phyloP scores from a whole-genome alignment of 2,329 filamentous ascomycete genomes.

The Colletotrichum sp. region DNA sequence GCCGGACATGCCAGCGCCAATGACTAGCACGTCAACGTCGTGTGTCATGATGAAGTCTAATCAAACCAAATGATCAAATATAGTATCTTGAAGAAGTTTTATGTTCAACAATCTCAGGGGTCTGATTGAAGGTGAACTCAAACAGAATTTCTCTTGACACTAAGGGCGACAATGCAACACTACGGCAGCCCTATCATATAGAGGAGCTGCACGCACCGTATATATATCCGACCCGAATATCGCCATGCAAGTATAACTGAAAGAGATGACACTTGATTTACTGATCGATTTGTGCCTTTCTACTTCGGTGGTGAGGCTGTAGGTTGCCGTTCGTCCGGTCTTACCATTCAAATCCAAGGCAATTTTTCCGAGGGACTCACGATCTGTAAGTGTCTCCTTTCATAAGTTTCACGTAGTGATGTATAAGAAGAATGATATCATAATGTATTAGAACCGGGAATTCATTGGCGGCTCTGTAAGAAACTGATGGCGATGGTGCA shows the following conservation, averaged over 20 bases:
- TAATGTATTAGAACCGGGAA: not conserved
- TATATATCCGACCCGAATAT: not conserved
- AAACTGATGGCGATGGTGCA: not conserved
- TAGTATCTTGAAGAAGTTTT: fast-evolving
- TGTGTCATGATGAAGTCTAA: not conserved
- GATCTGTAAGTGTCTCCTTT: not conserved
- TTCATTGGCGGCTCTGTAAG: not conserved
- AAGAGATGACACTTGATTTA: not conserved
- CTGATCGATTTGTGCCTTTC: not conserved
- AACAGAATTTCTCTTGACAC: not conserved
- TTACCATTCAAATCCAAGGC: not conserved
- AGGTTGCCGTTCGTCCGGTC: not conserved
- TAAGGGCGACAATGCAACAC: not conserved
- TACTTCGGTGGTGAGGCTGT: not conserved
- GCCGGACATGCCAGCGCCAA: not conserved
- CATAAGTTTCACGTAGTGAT: not conserved
- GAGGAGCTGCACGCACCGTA: not conserved
- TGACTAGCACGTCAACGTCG: not conserved
- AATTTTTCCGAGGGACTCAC: not conserved
- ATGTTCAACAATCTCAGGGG: fast-evolving
- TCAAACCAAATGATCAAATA: not conserved
- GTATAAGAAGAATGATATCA: not conserved
- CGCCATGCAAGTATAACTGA: not conserved
- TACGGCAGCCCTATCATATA: not conserved
- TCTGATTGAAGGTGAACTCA: not conserved